These are phyloP conservation scores for Monilinia vaccinii-corymbosi DNA, from an alignment of 2,329 filamentous ascomycete species.

Conservation along the genomic window DNA sequence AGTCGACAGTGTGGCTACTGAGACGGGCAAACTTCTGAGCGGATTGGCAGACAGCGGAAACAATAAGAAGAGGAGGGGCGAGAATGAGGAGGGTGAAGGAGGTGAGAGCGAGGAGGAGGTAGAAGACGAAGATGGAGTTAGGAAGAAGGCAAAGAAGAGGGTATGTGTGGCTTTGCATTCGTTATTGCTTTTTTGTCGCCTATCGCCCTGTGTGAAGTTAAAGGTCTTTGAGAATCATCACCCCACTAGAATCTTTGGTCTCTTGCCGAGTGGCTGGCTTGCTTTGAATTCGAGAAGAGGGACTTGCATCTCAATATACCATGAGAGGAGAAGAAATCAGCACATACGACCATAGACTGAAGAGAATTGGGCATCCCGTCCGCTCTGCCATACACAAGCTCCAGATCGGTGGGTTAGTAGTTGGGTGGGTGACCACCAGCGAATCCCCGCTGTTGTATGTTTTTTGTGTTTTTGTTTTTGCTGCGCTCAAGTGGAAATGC, in stretches of 20 bases:
- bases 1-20: conserved; percentile 95
- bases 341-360: conserved; percentile 26
- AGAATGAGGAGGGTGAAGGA: conserved; percentile 56
- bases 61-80: conserved; percentile 64
- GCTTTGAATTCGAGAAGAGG: no score
- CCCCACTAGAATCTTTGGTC: neutral
- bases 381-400: conserved; percentile 26
- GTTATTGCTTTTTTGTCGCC: neutral
- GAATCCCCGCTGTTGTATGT: conserved; percentile 2
- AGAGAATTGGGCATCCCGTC: conserved; percentile 26
- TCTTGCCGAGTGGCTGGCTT: neutral
- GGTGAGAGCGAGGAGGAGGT: conserved; percentile 50
- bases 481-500: neutral
- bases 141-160: conserved; percentile 65
- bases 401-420: conserved; percentile 26
- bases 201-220: neutral
- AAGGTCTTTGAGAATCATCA: neutral
- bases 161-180: conserved; percentile 35
- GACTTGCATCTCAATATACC: neutral
- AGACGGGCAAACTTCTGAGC: conserved; percentile 90
- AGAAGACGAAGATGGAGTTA: conserved; percentile 45
- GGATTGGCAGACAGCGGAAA: conserved; percentile 79
- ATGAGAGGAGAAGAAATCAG: neutral
- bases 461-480: neutral
- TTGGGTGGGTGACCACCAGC: conserved; percentile 21